Evolutionary conservation across 2,329 filamentous ascomycete species (phyloP).

Genomic region (Rhynchosporium secalis): DNA sequence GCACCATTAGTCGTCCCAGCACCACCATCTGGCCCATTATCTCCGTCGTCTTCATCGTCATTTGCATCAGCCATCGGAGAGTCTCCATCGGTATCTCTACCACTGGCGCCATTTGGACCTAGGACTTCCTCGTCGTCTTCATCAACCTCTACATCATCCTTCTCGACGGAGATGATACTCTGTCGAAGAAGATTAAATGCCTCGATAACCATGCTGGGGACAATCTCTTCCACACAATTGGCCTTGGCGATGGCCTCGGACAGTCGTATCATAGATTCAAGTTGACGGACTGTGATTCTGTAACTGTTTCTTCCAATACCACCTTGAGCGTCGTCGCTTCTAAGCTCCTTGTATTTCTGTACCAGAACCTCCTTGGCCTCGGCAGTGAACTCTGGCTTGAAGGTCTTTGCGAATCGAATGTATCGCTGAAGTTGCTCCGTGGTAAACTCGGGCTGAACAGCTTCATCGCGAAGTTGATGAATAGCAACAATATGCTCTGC

Average conservation of each 20-base stretch:
- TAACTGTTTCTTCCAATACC: conserved; percentile 94
- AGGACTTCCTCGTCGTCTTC: conserved; percentile 66
- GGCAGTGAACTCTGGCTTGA: conserved; percentile 87
- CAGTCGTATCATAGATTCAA: conserved; percentile 93
- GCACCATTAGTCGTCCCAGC: conserved; percentile 29
- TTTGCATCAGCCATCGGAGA: conserved; percentile 52
- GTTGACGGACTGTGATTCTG: conserved; percentile 92
- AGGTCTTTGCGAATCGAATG: conserved; percentile 93
- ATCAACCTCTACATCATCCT: conserved; percentile 94
- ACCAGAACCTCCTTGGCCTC: conserved; percentile 86
- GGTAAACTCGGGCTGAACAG: conserved; percentile 88
- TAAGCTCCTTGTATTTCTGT: conserved; percentile 90
- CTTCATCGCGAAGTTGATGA: conserved; percentile 89
- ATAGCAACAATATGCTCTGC: conserved; percentile 94
- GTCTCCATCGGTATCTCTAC: conserved; percentile 49
- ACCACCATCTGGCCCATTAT: conserved; percentile 37
- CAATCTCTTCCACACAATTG: conserved; percentile 91
- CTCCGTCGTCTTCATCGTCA: conserved; percentile 50
- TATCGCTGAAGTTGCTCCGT: conserved; percentile 97
- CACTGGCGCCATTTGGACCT: conserved; percentile 42
- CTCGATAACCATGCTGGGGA: conserved; percentile 81
- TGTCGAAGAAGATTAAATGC: conserved; percentile 89
- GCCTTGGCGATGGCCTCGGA: conserved; percentile 98
- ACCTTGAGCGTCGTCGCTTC: conserved; percentile 89
- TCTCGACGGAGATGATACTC: conserved; percentile 96